Base-by-base conservation (phyloP, 164 flowering plant species). In the Houttuynia cordata region DNA sequence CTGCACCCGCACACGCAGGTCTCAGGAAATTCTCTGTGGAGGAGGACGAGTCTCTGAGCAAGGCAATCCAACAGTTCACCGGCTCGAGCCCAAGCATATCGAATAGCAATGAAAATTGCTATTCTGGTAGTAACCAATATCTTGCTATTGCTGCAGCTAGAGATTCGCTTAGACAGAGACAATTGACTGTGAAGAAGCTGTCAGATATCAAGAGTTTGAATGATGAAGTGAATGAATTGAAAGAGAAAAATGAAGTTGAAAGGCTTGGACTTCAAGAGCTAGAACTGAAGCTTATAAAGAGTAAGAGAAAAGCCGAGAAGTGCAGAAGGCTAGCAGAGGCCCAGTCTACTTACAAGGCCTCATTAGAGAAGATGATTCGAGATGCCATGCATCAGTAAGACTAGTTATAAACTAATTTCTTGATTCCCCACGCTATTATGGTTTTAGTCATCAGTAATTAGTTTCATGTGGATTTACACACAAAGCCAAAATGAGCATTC, bases 371-470 rank as follows among this genome's bases (percentile, higher is more conserved):
- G 86, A 93, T 89, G 98, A 90, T 93, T 56, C 68, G 98, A 64
- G 97, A 89, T 63, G 89, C 97, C 19, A 87, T 93, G 98, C 98
- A 93, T 77, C 98, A 89, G 98, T 93, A 82, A 83, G 89, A 66
- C 42, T 14, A 55, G 49, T 17, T 45, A 30, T 30, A n/a, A n/a
- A n/a, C 17, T 45, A 12, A 45, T 8, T 57, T 39, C 50, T 23
- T 54, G 57, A 13, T 51, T 2, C n/a, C 37, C 12, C 49, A 45
- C 12, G 49, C 12, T 45, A 45, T 45, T 45, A 1, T 45, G 13
- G 3, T 2, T 12, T 10, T 12, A n/a, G n/a, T n/a, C n/a, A 45
- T 45, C 49, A 8, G 14, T 45, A 17, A 45, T 45, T 10, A 17
- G 14, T 45, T 45, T 45, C 37, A 30, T 30, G 37, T 30, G 37